Conservation (phyloP, 139 green algal species). For the Tetradesmus lagerheimii region DNA sequence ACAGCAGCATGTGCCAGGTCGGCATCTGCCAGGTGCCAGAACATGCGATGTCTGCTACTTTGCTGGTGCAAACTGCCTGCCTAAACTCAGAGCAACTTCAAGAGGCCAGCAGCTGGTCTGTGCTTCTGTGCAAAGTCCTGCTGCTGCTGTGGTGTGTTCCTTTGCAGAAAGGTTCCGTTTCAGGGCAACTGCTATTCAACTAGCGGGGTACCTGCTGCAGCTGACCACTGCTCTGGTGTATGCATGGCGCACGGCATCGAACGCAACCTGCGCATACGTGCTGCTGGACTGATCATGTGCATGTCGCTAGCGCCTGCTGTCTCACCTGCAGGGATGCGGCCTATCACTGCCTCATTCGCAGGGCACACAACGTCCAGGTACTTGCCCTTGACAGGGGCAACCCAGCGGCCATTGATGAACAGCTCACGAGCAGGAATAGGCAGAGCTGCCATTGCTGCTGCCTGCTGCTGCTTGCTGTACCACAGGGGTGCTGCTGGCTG, state of each 20-base stretch:
- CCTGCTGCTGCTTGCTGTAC: neutral
- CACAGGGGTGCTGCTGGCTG: neutral
- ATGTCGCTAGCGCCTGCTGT: neutral
- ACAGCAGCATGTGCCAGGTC: neutral
- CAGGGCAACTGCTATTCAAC: too few species aligned
- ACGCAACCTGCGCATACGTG: neutral
- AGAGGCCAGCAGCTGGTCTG: too few species aligned
- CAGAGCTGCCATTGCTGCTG: constrained; percentile 25
- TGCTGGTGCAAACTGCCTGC: too few species aligned
- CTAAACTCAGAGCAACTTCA: too few species aligned
- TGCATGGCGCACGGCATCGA: too few species aligned
- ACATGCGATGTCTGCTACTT: too few species aligned
- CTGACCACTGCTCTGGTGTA: too few species aligned
- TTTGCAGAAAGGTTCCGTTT: too few species aligned
- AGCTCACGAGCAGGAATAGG: constrained; percentile 57
- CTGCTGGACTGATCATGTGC: neutral
- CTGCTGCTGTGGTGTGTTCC: too few species aligned
- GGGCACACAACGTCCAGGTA: constrained; percentile 71
- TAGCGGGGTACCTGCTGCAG: too few species aligned
- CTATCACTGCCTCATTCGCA: constrained; percentile 66
- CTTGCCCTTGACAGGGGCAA: constrained; percentile 41
- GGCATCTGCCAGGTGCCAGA: too few species aligned
- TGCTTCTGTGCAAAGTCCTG: too few species aligned
- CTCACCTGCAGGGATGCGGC: constrained; percentile 67
- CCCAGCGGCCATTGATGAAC: constrained; percentile 70